Evolutionary conservation across 2,329 filamentous ascomycete genomes (phyloP).

Genomic region (Geosmithia morbida): DNA sequence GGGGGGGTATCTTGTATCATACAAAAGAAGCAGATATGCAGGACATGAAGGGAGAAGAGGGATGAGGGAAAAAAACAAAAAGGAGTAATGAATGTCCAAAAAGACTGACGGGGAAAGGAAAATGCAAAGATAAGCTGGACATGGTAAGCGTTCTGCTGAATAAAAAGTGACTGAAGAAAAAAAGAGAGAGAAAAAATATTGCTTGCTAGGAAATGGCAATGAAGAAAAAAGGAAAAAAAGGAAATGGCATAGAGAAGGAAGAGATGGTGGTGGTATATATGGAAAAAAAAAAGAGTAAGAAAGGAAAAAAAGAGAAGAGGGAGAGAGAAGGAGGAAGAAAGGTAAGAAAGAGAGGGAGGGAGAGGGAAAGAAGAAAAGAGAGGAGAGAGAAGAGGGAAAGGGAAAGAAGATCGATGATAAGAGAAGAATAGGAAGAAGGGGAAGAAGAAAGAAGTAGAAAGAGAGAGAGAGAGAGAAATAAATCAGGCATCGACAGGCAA

Average conservation of each 20-base stretch:
- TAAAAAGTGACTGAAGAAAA: no score
- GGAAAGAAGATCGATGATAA: background rate
- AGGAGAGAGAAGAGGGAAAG: background rate
- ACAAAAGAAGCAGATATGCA: no score
- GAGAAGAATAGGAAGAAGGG: background rate
- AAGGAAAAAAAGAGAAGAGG: constrained; percentile 1
- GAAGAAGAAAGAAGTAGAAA: background rate
- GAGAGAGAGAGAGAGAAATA: no score
- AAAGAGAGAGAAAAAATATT: no score
- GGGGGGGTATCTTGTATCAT: no score
- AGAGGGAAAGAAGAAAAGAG: background rate
- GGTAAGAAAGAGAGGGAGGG: background rate
- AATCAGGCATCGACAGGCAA: constrained; percentile 23
- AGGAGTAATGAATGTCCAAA: no score
- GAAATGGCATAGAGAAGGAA: background rate
- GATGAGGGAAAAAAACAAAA: no score
- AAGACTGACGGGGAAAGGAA: no score
- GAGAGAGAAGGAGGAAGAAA: background rate
- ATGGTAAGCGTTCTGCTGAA: no score
- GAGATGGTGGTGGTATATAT: no score
- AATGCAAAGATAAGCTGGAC: no score
- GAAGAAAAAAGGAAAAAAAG: background rate
- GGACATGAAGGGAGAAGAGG: no score
- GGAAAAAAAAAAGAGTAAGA: background rate
- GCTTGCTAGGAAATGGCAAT: background rate